phyloP scores from a whole-genome alignment of 1,139 yeast genomes.

The Kodamaea suecica region DNA sequence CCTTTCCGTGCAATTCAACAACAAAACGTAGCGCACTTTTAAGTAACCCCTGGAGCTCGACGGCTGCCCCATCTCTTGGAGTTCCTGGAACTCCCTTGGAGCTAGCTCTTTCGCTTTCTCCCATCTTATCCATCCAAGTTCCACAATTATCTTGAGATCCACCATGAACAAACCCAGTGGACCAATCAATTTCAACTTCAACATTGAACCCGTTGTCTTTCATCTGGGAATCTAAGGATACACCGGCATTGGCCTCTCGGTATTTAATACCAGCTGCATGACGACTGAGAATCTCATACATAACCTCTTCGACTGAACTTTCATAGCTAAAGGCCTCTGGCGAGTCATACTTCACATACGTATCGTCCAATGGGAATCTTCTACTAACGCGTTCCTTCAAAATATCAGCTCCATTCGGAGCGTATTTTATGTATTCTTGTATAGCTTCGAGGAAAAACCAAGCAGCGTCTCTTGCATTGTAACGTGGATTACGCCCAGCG shows the following conservation, averaged over 20 bases:
- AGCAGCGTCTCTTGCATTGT: constrained; percentile 94
- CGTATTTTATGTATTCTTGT: constrained; percentile 72
- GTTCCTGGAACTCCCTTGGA: constrained; percentile 93
- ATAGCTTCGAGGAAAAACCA: constrained; percentile 90
- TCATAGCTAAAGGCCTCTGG: constrained; percentile 72
- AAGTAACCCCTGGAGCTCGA: constrained; percentile 85
- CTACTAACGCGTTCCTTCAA: constrained; percentile 71
- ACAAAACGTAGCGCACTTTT: constrained; percentile 85
- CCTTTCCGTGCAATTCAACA: constrained; percentile 50
- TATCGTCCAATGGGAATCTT: constrained; percentile 88
- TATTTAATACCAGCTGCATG: constrained; percentile 87
- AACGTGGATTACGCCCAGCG: constrained; percentile 90
- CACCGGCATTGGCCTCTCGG: constrained; percentile 95
- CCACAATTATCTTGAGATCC: constrained; percentile 95
- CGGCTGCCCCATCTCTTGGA: constrained; percentile 96
- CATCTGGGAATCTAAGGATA: constrained; percentile 87
- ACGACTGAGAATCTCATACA: constrained; percentile 76
- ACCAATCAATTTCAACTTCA: constrained; percentile 79
- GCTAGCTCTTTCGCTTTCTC: constrained; percentile 82
- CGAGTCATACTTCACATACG: constrained; percentile 66
- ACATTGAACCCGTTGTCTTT: constrained; percentile 89
- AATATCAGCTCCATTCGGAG: constrained; percentile 65
- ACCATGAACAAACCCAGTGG: constrained; percentile 82
- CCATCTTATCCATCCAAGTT: constrained; percentile 99
- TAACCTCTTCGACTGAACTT: constrained; percentile 67